Percentiles rank a stretch among this genome's conserved stretches.
phyloP scores from a whole-genome alignment of 2,329 filamentous ascomycete genomes.

The Phialophora expanda region DNA sequence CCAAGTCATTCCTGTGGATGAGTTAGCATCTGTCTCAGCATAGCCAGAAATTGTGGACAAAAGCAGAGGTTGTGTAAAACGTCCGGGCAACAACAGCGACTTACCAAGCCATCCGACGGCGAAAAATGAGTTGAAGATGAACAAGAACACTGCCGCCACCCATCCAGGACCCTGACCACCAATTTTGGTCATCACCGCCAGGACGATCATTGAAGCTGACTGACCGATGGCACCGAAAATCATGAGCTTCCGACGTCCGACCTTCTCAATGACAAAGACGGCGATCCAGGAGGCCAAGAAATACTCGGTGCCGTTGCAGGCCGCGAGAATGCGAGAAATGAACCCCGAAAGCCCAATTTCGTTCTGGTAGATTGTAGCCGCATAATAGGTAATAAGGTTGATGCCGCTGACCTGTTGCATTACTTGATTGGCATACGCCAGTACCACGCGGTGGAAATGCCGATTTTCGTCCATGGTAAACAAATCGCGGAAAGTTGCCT shows the following conservation, averaged over 20 bases:
- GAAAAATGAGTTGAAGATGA: conserved; percentile 68
- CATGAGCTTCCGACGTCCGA: conserved; percentile 33
- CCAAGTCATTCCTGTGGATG: conserved; percentile 45
- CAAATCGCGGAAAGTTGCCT: conserved; percentile 61
- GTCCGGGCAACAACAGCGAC: not conserved
- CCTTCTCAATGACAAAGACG: conserved; percentile 32
- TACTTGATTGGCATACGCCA: conserved; percentile 64
- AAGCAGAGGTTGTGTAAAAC: not conserved
- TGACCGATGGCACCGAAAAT: conserved; percentile 29
- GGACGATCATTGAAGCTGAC: conserved; percentile 30
- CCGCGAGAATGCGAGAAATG: conserved; percentile 31
- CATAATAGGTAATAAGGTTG: conserved; percentile 40
- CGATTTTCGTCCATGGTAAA: conserved; percentile 64
- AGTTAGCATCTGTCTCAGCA: not conserved
- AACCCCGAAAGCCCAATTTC: conserved; percentile 28
- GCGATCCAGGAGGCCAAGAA: conserved; percentile 32
- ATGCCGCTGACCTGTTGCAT: conserved; percentile 55
- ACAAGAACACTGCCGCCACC: conserved; percentile 60
- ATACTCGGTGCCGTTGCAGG: conserved; percentile 37
- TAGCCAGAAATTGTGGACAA: not conserved
- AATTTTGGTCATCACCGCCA: conserved; percentile 41
- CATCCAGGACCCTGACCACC: conserved; percentile 48
- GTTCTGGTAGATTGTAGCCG: conserved; percentile 32
- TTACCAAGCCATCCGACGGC: conserved; percentile 50
- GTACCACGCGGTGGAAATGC: conserved; percentile 60